A percentile compares a stretch with the other conserved stretches of the same genome.
These are phyloP conservation scores for Colletotrichum paranaense DNA, from an alignment of 2,329 filamentous ascomycete species.

Conservation along the genomic window DNA sequence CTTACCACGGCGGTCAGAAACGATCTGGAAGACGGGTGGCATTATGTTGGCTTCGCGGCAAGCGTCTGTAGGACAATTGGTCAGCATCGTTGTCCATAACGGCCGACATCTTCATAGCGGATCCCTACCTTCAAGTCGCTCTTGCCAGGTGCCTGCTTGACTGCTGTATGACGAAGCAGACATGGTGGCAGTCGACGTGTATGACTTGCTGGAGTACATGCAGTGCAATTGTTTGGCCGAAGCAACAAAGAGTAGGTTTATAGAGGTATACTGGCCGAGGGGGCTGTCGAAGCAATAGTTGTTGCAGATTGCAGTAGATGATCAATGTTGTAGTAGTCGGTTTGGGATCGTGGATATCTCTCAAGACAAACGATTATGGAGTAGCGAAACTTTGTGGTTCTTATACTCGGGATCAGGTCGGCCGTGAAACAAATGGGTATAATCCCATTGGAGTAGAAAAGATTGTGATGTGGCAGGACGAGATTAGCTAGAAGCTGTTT, in stretches of 20 bases:
- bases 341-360: constrained; percentile 14
- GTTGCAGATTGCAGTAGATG: not conserved
- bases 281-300: not conserved
- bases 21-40: constrained; percentile 73
- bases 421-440: constrained; percentile 29
- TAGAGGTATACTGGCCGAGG: not conserved
- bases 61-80: constrained; percentile 56
- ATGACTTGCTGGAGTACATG: constrained; percentile 34
- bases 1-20: constrained; percentile 81
- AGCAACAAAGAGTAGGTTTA: constrained; percentile 6
- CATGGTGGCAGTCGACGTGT: constrained; percentile 31
- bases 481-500: constrained; percentile 34
- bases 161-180: constrained; percentile 32
- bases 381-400: constrained; percentile 23
- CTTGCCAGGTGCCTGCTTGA: constrained; percentile 59
- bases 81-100: constrained; percentile 4
- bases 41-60: constrained; percentile 66
- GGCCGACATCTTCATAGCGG: constrained; percentile 18
- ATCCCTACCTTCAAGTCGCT: constrained; percentile 64
- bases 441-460: constrained; percentile 33
- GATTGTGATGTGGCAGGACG: constrained; percentile 35
- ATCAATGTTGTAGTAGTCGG: not conserved
- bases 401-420: constrained; percentile 32
- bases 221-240: constrained; percentile 10
- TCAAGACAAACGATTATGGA: not conserved